A percentile compares a stretch with the other conserved stretches of the same genome.
phyloP scores from a whole-genome alignment of 495 filamentous ascomycete species.

The Penicillium cataractarum region DNA sequence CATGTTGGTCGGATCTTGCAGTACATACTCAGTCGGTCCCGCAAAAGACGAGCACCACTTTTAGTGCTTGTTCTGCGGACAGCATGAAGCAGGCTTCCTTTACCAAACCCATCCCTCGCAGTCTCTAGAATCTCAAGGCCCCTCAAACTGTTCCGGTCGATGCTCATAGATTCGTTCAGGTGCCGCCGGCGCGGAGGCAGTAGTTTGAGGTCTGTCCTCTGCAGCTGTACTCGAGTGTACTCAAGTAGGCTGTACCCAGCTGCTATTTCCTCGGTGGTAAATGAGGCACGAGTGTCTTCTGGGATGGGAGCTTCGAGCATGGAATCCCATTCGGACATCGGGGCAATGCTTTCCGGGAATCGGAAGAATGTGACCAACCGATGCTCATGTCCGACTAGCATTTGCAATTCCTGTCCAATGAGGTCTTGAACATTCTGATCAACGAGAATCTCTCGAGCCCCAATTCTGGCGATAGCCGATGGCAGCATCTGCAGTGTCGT shows the following conservation, averaged over 20 bases:
- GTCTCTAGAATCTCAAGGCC: slow-evolving; percentile 88
- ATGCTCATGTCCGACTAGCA: slow-evolving; percentile 46
- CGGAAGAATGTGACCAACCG: slow-evolving; percentile 49
- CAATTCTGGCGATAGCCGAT: slow-evolving; percentile 79
- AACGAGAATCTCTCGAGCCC: slow-evolving; percentile 82
- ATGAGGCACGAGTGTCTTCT: slow-evolving; percentile 39
- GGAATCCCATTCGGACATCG: slow-evolving; percentile 67
- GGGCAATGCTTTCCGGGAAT: slow-evolving; percentile 34
- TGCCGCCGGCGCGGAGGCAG: slow-evolving; percentile 78
- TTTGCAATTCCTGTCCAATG: slow-evolving; percentile 46
- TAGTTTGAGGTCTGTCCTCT: slow-evolving; percentile 78
- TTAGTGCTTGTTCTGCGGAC: slow-evolving; percentile 89
- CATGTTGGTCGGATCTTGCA: not conserved
- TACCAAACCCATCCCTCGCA: slow-evolving; percentile 69
- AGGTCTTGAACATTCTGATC: slow-evolving; percentile 60
- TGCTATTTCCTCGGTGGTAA: slow-evolving; percentile 50
- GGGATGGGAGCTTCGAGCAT: slow-evolving; percentile 73
- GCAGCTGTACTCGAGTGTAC: slow-evolving; percentile 80
- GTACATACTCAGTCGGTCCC: slow-evolving; percentile 74
- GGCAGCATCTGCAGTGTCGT: slow-evolving; percentile 72
- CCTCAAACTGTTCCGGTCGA: slow-evolving; percentile 88
- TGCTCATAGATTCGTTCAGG: slow-evolving; percentile 75
- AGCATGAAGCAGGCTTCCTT: slow-evolving; percentile 85
- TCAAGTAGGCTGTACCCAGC: slow-evolving; percentile 78
- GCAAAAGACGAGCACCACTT: slow-evolving; percentile 81